Evolutionary conservation across 371 early-diverging fungal genomes (phyloP).

Genomic region (Fennellomyces sp.): DNA sequence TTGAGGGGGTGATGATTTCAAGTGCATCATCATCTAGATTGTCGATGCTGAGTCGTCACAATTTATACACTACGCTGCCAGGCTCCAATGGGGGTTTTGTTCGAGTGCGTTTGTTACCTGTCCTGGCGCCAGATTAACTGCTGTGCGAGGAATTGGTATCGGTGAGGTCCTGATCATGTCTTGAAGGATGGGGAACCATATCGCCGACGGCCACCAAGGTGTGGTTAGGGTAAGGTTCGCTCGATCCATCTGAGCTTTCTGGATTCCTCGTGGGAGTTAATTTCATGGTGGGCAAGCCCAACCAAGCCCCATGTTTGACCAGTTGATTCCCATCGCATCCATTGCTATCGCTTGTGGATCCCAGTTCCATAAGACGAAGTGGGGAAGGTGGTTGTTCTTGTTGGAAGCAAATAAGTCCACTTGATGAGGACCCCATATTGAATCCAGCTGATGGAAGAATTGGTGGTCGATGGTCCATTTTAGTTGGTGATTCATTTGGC

Average conservation of each 20-base stretch:
- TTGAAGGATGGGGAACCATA: constrained; percentile 4
- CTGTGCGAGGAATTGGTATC: background rate
- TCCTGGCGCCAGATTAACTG: background rate
- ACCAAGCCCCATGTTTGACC: no score
- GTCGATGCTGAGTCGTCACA: no score
- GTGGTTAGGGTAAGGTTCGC: background rate
- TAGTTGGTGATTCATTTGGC: background rate
- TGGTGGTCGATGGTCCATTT: background rate
- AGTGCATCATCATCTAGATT: no score
- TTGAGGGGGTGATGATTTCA: no score
- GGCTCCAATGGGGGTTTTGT: background rate
- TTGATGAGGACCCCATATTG: background rate
- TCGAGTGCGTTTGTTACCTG: background rate
- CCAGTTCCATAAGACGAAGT: background rate
- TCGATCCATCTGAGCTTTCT: background rate
- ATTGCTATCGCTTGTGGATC: background rate
- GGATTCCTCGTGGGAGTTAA: background rate
- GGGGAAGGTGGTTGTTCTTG: background rate
- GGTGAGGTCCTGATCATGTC: background rate
- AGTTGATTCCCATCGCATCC: background rate
- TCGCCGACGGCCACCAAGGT: background rate
- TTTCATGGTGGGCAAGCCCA: constrained; percentile 3
- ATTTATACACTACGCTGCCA: background rate
- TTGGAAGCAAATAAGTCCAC: background rate
- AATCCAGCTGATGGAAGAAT: background rate